Percentiles rank a stretch among this genome's conserved stretches.
Conservation (phyloP, 148 eudicot genomes). For the Vaccinium vitisidaea region DNA sequence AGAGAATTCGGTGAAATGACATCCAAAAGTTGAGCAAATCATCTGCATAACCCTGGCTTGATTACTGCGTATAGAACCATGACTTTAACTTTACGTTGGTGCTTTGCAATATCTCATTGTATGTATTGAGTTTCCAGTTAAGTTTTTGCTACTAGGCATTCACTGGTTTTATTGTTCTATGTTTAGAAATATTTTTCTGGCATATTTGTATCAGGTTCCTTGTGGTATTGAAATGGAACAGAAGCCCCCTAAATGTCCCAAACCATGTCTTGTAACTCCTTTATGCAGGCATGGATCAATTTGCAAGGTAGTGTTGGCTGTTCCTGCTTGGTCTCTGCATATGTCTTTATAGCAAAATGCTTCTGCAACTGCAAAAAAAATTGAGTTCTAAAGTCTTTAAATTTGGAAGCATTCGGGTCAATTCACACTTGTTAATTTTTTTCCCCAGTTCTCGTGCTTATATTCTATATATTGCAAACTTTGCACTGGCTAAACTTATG, state of each 20-base stretch:
- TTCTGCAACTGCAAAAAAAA: not conserved
- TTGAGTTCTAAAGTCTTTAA: not conserved
- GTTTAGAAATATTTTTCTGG: not conserved
- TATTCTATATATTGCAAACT: not conserved
- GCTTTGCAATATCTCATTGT: not conserved
- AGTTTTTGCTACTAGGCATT: not conserved
- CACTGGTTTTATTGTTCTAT: not conserved
- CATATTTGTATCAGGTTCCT: slow-evolving; percentile 65
- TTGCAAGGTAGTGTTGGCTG: slow-evolving; percentile 53
- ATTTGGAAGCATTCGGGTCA: slow-evolving; percentile 4
- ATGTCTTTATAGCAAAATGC: slow-evolving; percentile 4
- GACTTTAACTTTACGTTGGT: not conserved
- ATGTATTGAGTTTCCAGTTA: not conserved
- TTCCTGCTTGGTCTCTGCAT: slow-evolving; percentile 8
- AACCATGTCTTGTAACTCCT: slow-evolving; percentile 63
- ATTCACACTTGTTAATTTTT: not conserved
- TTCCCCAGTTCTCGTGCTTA: not conserved
- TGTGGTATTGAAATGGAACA: slow-evolving; percentile 92
- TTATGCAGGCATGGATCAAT: slow-evolving; percentile 71
- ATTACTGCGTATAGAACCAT: too few relatives aligned
- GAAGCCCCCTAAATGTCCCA: slow-evolving; percentile 89
- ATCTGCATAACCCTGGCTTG: too few relatives aligned
- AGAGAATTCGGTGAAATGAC: not conserved
- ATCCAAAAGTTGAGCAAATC: too few relatives aligned
- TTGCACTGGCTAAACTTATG: not conserved